Base-by-base conservation (phyloP, 495 filamentous ascomycete species). In the Lophium mytilinum region DNA sequence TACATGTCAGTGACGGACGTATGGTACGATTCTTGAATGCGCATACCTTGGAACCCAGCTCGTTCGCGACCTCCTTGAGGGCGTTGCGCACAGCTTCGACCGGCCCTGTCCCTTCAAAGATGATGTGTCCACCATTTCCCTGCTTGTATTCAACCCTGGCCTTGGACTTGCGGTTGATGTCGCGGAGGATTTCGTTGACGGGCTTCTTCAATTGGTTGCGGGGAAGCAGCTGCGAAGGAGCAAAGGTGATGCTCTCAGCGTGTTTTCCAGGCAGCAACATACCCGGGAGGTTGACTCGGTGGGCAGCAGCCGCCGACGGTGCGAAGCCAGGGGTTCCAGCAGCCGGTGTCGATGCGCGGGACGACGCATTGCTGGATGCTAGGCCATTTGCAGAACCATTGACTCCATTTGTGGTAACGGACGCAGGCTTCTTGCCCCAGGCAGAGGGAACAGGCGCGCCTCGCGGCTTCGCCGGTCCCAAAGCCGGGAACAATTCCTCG, bases 161-260 rank as follows among this genome's bases (percentile, higher is more conserved):
- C 67, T 89, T 87, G n/a, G 88, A 91, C 59, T 83, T 82, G 66
- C 84, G 85, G 66, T 91, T 95, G 68, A 96, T 86, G 58, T 95
- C 89, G 63, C 87, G 84, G 54, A 96, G 68, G 42, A 93, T 84
- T 55, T 96, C 92, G 10, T 78, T 72, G 2, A 95, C 72, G 17
- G 89, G 86, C 55, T 88, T 85, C 79, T 89, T 95, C 67, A 95
- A 71, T 62, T 95, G 83, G 46, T 78, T 78, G 17, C 85, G 77
- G 18, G 83, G 81, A 34, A 86, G 79, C 64, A 95, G 77, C 66
- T 93, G 83, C 2, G 81, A 79, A 1, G 86, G 82, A 50, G 81
- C 81, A 37, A 94, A 78, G 34, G 81, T 75, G 43, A 93, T 78
- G 49, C 80, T 80, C 68, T 95, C 86, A 62, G 79, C 83, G 71